Evolutionary conservation across 495 filamentous ascomycete species (phyloP).

Genomic region (Xylaria scruposa): DNA sequence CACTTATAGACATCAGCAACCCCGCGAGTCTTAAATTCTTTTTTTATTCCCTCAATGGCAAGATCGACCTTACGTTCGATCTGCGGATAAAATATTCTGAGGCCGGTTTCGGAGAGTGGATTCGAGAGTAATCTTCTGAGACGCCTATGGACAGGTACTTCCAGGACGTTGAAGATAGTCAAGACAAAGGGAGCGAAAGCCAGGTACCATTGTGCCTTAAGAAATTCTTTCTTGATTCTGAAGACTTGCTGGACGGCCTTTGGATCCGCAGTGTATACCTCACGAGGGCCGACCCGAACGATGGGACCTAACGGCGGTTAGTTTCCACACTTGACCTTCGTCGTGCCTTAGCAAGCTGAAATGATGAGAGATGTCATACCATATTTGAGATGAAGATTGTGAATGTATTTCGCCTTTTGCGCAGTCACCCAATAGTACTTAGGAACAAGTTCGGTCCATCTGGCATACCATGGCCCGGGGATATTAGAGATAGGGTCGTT

Average conservation of each 20-base stretch:
- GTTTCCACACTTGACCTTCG: background rate
- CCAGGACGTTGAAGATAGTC: slow-evolving; percentile 43
- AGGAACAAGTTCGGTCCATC: slow-evolving; percentile 25
- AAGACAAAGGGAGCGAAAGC: slow-evolving; percentile 25
- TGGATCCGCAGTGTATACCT: slow-evolving; percentile 52
- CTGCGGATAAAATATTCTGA: slow-evolving; percentile 46
- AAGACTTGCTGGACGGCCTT: slow-evolving; percentile 30
- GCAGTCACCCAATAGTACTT: slow-evolving; percentile 29
- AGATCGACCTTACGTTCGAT: slow-evolving; percentile 50
- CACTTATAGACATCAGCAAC: slow-evolving; percentile 60
- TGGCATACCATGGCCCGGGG: slow-evolving; percentile 34
- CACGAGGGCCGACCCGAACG: slow-evolving; percentile 64
- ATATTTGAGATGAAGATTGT: slow-evolving; percentile 47
- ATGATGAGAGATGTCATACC: slow-evolving; percentile 20
- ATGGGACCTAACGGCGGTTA: slow-evolving; percentile 42
- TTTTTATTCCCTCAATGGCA: slow-evolving; percentile 46
- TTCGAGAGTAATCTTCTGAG: slow-evolving; percentile 49
- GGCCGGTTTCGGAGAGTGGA: slow-evolving; percentile 55
- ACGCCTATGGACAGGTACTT: slow-evolving; percentile 45
- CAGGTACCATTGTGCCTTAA: slow-evolving; percentile 32
- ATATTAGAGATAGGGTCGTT: background rate
- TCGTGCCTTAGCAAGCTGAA: background rate
- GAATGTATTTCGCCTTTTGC: slow-evolving; percentile 17
- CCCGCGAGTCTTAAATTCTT: slow-evolving; percentile 40
- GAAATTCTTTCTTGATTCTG: slow-evolving; percentile 31